Conservation (phyloP, 805 yeast species). For the Kazachstania kunashirensis region DNA sequence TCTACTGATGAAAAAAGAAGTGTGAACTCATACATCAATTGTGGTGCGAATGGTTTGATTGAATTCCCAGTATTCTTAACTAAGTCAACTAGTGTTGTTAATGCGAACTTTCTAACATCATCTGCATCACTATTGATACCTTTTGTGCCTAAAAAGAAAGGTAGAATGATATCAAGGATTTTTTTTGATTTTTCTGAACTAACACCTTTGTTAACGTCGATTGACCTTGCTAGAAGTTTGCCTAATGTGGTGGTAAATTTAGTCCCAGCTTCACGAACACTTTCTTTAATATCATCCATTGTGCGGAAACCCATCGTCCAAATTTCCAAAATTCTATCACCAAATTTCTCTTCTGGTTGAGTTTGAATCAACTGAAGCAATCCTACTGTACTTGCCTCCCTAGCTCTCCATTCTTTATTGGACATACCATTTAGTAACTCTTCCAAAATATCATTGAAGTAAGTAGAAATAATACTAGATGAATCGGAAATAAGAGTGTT, state of each 20-base stretch:
- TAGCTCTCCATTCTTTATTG: slow-evolving; percentile 81
- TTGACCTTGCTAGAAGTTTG: slow-evolving; percentile 46
- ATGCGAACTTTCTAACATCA: slow-evolving; percentile 68
- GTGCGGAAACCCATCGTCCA: slow-evolving; percentile 86
- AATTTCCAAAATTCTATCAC: slow-evolving; percentile 46
- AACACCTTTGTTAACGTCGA: slow-evolving; percentile 38
- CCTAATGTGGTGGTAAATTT: slow-evolving; percentile 60
- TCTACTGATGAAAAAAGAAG: slow-evolving; percentile 76
- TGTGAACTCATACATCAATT: slow-evolving; percentile 58
- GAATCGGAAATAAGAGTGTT: slow-evolving; percentile 50
- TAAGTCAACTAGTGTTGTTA: slow-evolving; percentile 62
- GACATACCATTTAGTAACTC: slow-evolving; percentile 66
- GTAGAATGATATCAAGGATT: slow-evolving; percentile 52
- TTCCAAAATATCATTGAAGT: slow-evolving; percentile 48
- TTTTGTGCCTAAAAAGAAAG: slow-evolving; percentile 66
- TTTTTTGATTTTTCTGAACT: slow-evolving; percentile 33
- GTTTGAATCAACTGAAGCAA: slow-evolving; percentile 58
- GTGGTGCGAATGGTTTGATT: slow-evolving; percentile 58
- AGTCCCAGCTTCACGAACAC: slow-evolving; percentile 76
- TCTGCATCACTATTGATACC: slow-evolving; percentile 82
- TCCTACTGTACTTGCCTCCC: slow-evolving; percentile 79
- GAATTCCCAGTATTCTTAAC: slow-evolving; percentile 54
- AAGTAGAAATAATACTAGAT: slow-evolving; percentile 40
- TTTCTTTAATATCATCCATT: slow-evolving; percentile 90
- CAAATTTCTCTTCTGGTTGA: slow-evolving; percentile 43